Conservation (phyloP, 176 grass and related monocot genomes). For the Pontederia crassipes region DNA sequence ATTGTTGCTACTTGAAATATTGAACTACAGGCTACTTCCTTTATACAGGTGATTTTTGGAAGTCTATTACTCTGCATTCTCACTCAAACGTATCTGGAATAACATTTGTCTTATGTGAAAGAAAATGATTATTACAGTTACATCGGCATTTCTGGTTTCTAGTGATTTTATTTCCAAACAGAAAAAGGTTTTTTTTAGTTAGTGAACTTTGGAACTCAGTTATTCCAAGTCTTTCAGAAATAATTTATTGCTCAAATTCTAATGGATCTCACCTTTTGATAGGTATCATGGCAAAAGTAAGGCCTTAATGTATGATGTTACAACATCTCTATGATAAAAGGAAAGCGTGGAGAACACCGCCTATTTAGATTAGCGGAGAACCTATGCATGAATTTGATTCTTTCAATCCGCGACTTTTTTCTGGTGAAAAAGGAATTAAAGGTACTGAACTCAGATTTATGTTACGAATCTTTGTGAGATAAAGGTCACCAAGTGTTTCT, state of each 20-base stretch:
- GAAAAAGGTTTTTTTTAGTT: too few species aligned
- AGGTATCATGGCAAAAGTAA: constrained; percentile 99
- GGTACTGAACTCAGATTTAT: constrained; percentile 24
- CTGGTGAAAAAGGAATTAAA: constrained; percentile 97
- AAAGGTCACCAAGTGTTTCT: not conserved
- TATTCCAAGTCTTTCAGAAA: too few species aligned
- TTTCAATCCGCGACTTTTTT: constrained; percentile 94
- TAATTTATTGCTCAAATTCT: too few species aligned
- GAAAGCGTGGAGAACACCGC: constrained; percentile 89
- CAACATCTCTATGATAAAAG: constrained; percentile 98
- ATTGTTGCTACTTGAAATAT: constrained; percentile 89
- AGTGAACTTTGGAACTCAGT: too few species aligned
- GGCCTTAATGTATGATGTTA: constrained; percentile 98
- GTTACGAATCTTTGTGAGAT: not conserved
- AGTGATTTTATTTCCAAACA: too few species aligned
- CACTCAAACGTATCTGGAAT: too few species aligned
- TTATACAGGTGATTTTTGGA: constrained; percentile 53
- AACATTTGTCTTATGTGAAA: too few species aligned
- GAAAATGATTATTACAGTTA: too few species aligned
- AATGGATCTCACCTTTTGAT: constrained; percentile 8
- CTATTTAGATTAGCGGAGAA: constrained; percentile 97
- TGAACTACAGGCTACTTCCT: constrained; percentile 96
- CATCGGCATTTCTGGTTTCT: too few species aligned
- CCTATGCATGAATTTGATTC: constrained; percentile 99
- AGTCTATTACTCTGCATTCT: too few species aligned